A percentile compares a stretch with the other conserved stretches of the same genome.
Conservation (phyloP, 1,284 basidiomycete genomes). For the Cerioporus squamosus region DNA sequence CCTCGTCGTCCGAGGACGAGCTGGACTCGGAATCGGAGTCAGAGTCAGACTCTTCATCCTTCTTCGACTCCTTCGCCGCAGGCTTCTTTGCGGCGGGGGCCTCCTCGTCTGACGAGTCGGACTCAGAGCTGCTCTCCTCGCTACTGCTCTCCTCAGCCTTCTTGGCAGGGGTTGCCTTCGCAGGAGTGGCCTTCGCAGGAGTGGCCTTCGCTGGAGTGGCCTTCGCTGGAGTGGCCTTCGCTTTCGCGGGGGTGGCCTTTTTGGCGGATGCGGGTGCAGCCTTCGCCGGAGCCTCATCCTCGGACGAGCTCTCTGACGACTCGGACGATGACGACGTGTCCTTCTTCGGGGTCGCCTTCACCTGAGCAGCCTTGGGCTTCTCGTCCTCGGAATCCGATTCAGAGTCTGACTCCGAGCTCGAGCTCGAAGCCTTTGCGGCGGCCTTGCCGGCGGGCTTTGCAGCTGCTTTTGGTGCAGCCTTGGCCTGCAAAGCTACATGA, state of each 20-base stretch:
- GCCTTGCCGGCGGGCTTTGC: slow-evolving; percentile 15
- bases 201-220: slow-evolving; percentile 33
- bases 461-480: slow-evolving; percentile 19
- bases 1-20: slow-evolving; percentile 42
- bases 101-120: slow-evolving; percentile 38
- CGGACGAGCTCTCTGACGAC: slow-evolving; percentile 25
- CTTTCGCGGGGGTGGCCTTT: slow-evolving; percentile 34
- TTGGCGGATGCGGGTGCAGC: slow-evolving; percentile 36
- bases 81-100: slow-evolving; percentile 39
- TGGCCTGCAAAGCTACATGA: slow-evolving; percentile 3
- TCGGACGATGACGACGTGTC: slow-evolving; percentile 23
- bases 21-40: slow-evolving; percentile 32
- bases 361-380: slow-evolving; percentile 43
- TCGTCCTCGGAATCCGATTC: slow-evolving; percentile 37
- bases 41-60: slow-evolving; percentile 29
- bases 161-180: slow-evolving; percentile 29
- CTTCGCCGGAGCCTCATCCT: slow-evolving; percentile 36
- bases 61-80: slow-evolving; percentile 24
- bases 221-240: slow-evolving; percentile 34
- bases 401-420: slow-evolving; percentile 42
- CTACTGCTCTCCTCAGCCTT: slow-evolving; percentile 28
- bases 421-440: slow-evolving; percentile 16
- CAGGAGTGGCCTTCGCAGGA: slow-evolving; percentile 30
- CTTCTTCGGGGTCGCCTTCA: slow-evolving; percentile 35
- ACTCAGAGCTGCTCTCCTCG: slow-evolving; percentile 20